phyloP scores from a whole-genome alignment of 306 rosid species.

The Dalbergia cochinchinensis region DNA sequence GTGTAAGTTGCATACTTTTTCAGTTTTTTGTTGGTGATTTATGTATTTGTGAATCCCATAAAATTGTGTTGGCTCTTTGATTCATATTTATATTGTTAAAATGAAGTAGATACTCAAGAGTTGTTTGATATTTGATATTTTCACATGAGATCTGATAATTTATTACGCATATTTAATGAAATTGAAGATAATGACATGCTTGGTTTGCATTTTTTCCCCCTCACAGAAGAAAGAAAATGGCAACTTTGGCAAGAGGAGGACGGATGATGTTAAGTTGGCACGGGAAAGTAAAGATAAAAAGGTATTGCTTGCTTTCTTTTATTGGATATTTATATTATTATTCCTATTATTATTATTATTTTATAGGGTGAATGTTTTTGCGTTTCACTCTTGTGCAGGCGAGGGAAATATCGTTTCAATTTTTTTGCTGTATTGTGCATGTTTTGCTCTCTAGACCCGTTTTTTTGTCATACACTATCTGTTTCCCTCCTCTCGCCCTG shows the following conservation, averaged over 20 bases:
- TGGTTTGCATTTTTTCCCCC: conserved; percentile 8
- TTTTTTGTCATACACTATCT: too few species aligned
- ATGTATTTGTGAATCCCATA: too few species aligned
- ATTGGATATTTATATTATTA: neutral
- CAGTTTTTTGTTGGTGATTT: too few species aligned
- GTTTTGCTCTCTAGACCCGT: neutral
- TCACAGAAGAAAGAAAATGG: conserved; percentile 56
- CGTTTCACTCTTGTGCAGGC: neutral
- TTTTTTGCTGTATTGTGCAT: conserved; percentile 1
- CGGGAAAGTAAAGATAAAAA: conserved; percentile 70
- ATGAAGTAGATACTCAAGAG: too few species aligned
- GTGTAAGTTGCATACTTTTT: conserved; percentile 53
- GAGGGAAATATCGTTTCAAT: neutral
- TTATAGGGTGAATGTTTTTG: neutral
- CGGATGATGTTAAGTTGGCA: conserved; percentile 61
- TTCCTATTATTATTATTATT: too few species aligned
- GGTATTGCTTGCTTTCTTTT: conserved; percentile 46
- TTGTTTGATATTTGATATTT: too few species aligned
- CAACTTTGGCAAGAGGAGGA: conserved; percentile 73
- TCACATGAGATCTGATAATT: too few species aligned
- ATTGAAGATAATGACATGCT: neutral
- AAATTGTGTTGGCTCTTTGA: too few species aligned
- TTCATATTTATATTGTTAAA: too few species aligned
- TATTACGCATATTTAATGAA: neutral
- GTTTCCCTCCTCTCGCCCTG: too few species aligned